Conservation (phyloP, 2,329 filamentous ascomycete species). For the Plenodomus tracheiphilus region DNA sequence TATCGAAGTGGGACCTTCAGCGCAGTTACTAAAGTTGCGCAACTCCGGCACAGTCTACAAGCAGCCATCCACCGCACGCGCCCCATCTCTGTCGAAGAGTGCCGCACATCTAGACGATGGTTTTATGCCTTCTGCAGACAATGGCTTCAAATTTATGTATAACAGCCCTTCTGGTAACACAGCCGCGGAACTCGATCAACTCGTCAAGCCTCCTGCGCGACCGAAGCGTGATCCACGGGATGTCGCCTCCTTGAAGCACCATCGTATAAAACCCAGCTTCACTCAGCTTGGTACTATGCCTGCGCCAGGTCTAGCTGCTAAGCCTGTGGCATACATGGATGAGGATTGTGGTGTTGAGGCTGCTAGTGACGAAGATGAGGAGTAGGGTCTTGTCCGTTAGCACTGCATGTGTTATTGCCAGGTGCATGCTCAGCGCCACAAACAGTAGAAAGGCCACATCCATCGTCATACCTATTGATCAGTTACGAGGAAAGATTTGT, state of each 20-base stretch:
- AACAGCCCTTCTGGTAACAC: slow-evolving; percentile 4
- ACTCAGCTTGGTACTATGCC: neutral
- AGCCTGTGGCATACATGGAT: neutral
- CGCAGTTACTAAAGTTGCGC: too few relatives aligned
- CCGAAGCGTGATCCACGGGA: neutral
- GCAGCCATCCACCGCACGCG: neutral
- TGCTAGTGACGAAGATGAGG: too few relatives aligned
- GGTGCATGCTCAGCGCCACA: too few relatives aligned
- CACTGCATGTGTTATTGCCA: too few relatives aligned
- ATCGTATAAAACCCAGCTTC: neutral
- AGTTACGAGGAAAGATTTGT: too few relatives aligned
- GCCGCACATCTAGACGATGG: neutral
- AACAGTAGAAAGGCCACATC: too few relatives aligned
- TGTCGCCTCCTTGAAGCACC: neutral
- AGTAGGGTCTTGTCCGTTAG: too few relatives aligned
- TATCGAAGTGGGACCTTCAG: too few relatives aligned
- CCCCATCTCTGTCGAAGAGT: neutral
- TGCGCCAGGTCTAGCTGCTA: neutral
- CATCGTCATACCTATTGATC: too few relatives aligned
- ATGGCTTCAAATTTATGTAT: slow-evolving; percentile 5
- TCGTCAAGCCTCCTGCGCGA: neutral
- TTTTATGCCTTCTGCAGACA: slow-evolving; percentile 4
- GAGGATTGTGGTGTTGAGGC: too few relatives aligned
- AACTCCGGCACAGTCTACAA: too few relatives aligned
- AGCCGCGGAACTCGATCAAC: slow-evolving; percentile 1